Evolutionary conservation across 306 rosid genomes (phyloP), one percentile per base, ranked within the genome.

Genomic region (Myrica gale): DNA sequence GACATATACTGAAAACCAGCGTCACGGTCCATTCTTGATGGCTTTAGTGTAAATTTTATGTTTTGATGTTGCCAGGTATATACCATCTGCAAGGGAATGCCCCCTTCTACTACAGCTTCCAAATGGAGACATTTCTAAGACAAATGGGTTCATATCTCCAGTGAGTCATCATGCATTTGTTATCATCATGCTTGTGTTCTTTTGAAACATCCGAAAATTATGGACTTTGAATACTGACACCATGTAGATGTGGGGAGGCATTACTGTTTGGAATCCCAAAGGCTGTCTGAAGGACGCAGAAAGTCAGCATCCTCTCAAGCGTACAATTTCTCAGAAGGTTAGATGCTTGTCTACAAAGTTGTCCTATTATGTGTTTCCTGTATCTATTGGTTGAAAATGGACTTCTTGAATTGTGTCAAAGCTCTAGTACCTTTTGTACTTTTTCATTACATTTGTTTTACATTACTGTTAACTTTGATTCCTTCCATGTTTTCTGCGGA

Each of bases 201-300:
- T 37, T 32, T 63, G 37, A 55, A 75, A 21, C 74, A 61, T 19
- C 74, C 65, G 51, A 58, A 71, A 72, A 52, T 63, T 75, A 53
- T 68, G 41, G 58, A 58, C 81, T 52, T 58, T 65, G 75, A 53
- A 53, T 73, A 71, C 60, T 73, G 79, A 57, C 82, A 75, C 77
- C 44, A 73, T 87, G 77, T 85, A 95, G 97, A 95, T 85, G 96
- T 95, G 99, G 99, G 99, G 99, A 78, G 99, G 99, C 52, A 85
- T 92, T 70, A 78, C 88, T 72, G 97, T 95, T 76, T 95, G 93
- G 96, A 95, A 95, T 75, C 97, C 97, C 37, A 78, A 83, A 69
- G 82, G 87, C 74, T 90, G 96, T 77, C 48, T 74, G 76, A 86
- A 82, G 72, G 81, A 77, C 69, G 77, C 81, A 73, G 85, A 84